A percentile compares a stretch with the other conserved stretches of the same genome.
Evolutionary conservation across 805 yeast genomes (phyloP).

Genomic region (Wickerhamiella kurtzmanii): DNA sequence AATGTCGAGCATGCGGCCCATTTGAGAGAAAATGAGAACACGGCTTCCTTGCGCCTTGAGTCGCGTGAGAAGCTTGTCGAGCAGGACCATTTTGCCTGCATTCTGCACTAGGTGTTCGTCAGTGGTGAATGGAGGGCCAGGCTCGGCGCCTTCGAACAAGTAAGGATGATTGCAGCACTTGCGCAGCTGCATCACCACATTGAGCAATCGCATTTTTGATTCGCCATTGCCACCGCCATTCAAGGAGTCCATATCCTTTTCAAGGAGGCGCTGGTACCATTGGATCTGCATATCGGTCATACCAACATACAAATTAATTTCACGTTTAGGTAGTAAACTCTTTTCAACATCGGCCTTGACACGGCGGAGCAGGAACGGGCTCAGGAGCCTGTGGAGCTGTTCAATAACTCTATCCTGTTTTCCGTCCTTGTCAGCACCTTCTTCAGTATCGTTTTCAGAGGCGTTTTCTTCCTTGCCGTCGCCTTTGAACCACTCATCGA

Average conservation of each 20-base stretch:
- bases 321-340: conserved; percentile 78
- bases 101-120: conserved; percentile 84
- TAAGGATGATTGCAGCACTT: conserved; percentile 97
- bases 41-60: conserved; percentile 71
- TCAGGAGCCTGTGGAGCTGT: conserved; percentile 72
- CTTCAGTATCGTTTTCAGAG: conserved; percentile 18
- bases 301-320: conserved; percentile 80
- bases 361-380: conserved; percentile 79
- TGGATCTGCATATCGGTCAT: conserved; percentile 90
- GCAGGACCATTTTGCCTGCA: conserved; percentile 79
- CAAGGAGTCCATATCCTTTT: conserved; percentile 90
- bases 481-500: conserved; percentile 71
- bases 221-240: conserved; percentile 57
- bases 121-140: conserved; percentile 94
- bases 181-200: conserved; percentile 91
- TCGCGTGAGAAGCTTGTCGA: conserved; percentile 68
- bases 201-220: conserved; percentile 66
- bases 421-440: conserved; percentile 19
- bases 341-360: conserved; percentile 90
- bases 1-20: conserved; percentile 82
- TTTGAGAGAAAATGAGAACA: conserved; percentile 82
- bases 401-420: conserved; percentile 72
- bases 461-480: conserved; percentile 7
- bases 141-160: conserved; percentile 96
- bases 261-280: conserved; percentile 80